These are phyloP conservation scores for Bauhinia variegata DNA, from an alignment of 306 rosid species.

Conservation along the genomic window DNA sequence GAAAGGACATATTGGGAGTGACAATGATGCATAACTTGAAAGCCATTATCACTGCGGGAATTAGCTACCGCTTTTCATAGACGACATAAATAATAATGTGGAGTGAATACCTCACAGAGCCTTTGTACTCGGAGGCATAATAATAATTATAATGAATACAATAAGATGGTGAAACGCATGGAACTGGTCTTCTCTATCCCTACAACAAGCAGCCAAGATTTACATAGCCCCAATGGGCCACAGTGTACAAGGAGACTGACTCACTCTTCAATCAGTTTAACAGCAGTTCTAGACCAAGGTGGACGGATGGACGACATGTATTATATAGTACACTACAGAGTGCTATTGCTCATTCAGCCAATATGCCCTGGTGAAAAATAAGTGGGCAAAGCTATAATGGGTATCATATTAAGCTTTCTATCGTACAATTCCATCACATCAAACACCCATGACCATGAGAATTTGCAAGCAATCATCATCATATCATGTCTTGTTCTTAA, in stretches of 20 bases:
- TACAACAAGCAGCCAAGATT: constrained; percentile 54
- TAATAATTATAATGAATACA: constrained; percentile 67
- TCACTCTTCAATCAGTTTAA: constrained; percentile 40
- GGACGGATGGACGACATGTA: too few species aligned
- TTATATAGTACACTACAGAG: constrained; percentile 53
- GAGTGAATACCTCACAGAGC: constrained; percentile 67
- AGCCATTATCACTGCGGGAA: constrained; percentile 39
- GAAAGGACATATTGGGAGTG: not conserved
- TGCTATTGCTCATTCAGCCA: constrained; percentile 48
- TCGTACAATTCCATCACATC: constrained; percentile 32
- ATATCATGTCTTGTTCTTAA: constrained; percentile 73
- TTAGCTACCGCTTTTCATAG: constrained; percentile 47
- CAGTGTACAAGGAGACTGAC: constrained; percentile 42
- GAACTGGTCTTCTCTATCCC: constrained; percentile 42
- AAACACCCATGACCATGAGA: constrained; percentile 6
- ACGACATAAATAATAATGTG: constrained; percentile 46
- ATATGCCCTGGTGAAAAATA: constrained; percentile 69
- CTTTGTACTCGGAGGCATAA: constrained; percentile 59
- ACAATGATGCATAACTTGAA: constrained; percentile 22
- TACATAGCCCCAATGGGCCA: constrained; percentile 59
- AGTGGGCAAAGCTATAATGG: constrained; percentile 59
- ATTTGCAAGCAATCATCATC: constrained; percentile 40
- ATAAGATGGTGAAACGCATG: constrained; percentile 43
- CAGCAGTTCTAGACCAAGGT: constrained; percentile 45
- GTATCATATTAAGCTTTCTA: constrained; percentile 47